Evolutionary conservation across 164 flowering plant genomes (phyloP), one percentile per base, ranked within the genome.

Genomic region (Houttuynia cordata): DNA sequence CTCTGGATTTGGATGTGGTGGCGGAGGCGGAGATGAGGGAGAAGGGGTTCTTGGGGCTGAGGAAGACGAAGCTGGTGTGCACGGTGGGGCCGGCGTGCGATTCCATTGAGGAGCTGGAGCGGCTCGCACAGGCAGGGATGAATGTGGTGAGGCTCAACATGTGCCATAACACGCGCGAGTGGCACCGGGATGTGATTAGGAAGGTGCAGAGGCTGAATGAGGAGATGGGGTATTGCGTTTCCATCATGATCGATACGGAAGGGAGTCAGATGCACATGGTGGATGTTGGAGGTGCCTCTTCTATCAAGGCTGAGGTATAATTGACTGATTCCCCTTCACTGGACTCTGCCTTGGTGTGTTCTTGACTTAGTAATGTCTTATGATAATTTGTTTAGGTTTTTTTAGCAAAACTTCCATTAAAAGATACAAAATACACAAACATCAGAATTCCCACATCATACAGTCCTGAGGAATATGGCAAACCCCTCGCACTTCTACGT

Each of bases 31-130:
- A 86, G 67, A 56, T 88, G 80, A 83, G 68, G 71, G 81, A 79
- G 62, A 86, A 79, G 67, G 92, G 96, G 53, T 81, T 83, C 55
- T n/a, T 78, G 72, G 90, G 91, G 45, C 52, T 86, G 86, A 81
- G 88, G 79, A 86, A 85, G 83, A 86, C 93, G 17, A 89, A 89
- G 80, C 79, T 89, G 4, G 86, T 89, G 14, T 89, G 96, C 66
- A 89, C 96, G 0, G 71, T 89, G 20, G 93, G 96, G 52, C 93
- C 96, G 1, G 83, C 96, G 0, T 84, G 87, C 59, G 66, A 74
- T 59, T 77, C 83, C 7, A 47, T 67, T 59, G 86, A 83, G 49
- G 81, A 75, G 24, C 64, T 89, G 78, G 86, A 86, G 74, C 72
- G 64, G 62, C 58, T 89, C 70, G 91, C 85, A 0, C 14, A 67